These are phyloP conservation scores for Neurospora hispaniola DNA, from an alignment of 495 filamentous ascomycete genomes.

Conservation along the genomic window DNA sequence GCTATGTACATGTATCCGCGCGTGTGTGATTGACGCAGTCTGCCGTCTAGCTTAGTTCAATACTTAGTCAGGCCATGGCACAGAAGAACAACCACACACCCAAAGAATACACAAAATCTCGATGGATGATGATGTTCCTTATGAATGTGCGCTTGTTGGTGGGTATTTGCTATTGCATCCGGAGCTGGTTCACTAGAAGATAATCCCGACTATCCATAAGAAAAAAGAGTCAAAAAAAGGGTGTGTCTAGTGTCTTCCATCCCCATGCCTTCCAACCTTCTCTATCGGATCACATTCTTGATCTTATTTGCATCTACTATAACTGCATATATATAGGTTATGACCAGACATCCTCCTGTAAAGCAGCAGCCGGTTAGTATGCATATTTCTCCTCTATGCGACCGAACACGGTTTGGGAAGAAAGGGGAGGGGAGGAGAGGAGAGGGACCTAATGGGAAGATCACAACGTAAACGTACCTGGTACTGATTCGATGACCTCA, in stretches of 20 bases:
- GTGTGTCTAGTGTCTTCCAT: not conserved
- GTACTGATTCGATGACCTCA: constrained; percentile 89
- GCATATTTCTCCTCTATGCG: not conserved
- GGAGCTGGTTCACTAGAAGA: not conserved
- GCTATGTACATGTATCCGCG: not conserved
- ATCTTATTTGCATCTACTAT: not conserved
- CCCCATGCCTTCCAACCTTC: not conserved
- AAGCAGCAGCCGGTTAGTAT: not conserved
- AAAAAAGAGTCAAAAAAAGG: not conserved
- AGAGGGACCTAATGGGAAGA: not conserved
- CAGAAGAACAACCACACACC: not conserved
- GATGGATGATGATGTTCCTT: not conserved
- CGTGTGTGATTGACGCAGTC: not conserved
- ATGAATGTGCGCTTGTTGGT: not conserved
- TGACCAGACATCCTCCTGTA: constrained; percentile 81
- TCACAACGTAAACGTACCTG: constrained; percentile 46
- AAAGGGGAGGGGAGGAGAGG: not conserved
- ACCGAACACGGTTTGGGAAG: not conserved
- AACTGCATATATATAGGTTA: constrained; percentile 23
- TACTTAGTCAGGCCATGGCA: not conserved
- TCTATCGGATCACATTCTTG: not conserved
- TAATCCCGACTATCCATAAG: not conserved
- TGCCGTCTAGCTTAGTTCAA: not conserved
- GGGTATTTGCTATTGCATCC: not conserved
- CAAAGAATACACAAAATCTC: not conserved